These are phyloP conservation scores for Calonectria multiphialidica DNA, from an alignment of 2,329 filamentous ascomycete genomes.

Conservation along the genomic window DNA sequence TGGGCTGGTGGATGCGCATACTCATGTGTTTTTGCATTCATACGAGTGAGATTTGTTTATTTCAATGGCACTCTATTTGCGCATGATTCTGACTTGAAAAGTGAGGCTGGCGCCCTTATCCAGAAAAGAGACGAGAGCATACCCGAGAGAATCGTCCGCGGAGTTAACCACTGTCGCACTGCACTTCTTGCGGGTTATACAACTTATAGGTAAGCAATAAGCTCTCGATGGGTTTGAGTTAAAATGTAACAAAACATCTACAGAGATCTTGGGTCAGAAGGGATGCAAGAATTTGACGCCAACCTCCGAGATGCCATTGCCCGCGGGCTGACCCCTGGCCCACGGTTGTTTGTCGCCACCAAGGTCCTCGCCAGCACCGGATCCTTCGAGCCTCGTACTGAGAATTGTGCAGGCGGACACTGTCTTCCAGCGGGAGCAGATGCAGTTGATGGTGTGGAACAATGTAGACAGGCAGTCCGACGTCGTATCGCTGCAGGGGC, in stretches of 20 bases:
- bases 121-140: slow-evolving; percentile 70
- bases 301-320: slow-evolving; percentile 66
- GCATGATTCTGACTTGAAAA: slow-evolving; percentile 19
- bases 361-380: slow-evolving; percentile 59
- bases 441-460: slow-evolving; percentile 1
- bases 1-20: slow-evolving; percentile 67
- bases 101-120: slow-evolving; percentile 53
- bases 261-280: slow-evolving; percentile 66
- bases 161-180: slow-evolving; percentile 63
- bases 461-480: slow-evolving; percentile 55
- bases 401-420: slow-evolving; percentile 50
- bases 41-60: slow-evolving; percentile 49
- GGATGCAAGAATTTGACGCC: slow-evolving; percentile 61
- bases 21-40: slow-evolving; percentile 67
- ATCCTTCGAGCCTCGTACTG: slow-evolving; percentile 61
- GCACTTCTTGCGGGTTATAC: slow-evolving; percentile 70
- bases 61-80: background rate
- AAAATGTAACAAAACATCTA: background rate
- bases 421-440: slow-evolving; percentile 10
- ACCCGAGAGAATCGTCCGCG: slow-evolving; percentile 67
- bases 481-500: slow-evolving; percentile 60
- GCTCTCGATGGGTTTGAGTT: background rate
- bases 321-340: slow-evolving; percentile 65
- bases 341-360: slow-evolving; percentile 67
- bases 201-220: slow-evolving; percentile 55